Evolutionary conservation across 352 stramenopile species (phyloP).

Genomic region (Phytopythium chamaehyphon): DNA sequence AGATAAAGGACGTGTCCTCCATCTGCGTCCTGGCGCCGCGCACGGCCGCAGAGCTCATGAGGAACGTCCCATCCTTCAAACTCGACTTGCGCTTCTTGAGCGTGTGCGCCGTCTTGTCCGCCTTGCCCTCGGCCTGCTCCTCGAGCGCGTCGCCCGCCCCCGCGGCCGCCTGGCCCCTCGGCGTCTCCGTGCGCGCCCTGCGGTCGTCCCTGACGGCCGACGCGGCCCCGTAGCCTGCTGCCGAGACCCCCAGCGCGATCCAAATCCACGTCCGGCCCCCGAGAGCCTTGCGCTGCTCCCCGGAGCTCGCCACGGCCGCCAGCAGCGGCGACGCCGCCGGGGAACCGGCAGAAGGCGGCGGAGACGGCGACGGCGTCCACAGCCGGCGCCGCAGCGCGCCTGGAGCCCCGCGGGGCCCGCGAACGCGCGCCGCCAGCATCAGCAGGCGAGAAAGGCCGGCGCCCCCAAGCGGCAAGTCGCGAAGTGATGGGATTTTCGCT

Average conservation of each 20-base stretch:
- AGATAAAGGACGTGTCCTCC: constrained; percentile 83
- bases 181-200: constrained; percentile 4
- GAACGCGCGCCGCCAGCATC: too few species aligned
- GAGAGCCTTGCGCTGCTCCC: constrained; percentile 1
- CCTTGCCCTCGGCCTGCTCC: neutral
- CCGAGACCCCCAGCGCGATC: constrained; percentile 14
- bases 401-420: too few species aligned
- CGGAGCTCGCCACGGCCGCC: constrained; percentile 1
- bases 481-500: too few species aligned
- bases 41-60: constrained; percentile 69
- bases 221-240: constrained; percentile 10
- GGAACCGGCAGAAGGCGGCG: neutral
- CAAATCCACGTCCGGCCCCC: constrained; percentile 6
- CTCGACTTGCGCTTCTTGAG: constrained; percentile 48
- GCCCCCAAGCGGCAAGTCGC: too few species aligned
- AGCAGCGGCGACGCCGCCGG: constrained; percentile 5
- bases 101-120: constrained; percentile 1
- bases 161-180: neutral
- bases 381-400: neutral
- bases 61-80: constrained; percentile 25
- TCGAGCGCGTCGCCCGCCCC: neutral
- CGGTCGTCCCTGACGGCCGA: constrained; percentile 4
- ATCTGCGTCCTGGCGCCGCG: constrained; percentile 72
- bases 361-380: constrained; percentile 1
- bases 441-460: too few species aligned